Conservation (phyloP, 352 stramenopile genomes). For the Pythium myriotylum region DNA sequence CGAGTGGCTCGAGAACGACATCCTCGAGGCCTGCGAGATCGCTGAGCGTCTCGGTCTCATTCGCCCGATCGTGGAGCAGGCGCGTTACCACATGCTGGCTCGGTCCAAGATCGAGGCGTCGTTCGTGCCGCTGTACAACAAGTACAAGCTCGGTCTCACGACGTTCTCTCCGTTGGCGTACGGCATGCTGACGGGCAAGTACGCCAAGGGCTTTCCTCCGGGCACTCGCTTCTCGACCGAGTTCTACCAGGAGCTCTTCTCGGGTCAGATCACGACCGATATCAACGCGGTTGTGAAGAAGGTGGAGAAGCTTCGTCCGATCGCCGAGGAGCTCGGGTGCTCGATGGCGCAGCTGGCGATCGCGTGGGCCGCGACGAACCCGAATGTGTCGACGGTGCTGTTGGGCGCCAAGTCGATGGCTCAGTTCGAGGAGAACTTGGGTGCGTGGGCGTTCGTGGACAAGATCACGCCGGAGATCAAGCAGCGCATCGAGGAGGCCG, state of each 20-base stretch:
- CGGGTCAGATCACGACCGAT: slow-evolving; percentile 20
- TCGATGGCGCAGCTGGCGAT: slow-evolving; percentile 43
- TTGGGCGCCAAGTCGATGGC: slow-evolving; percentile 41
- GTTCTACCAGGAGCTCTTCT: slow-evolving; percentile 26
- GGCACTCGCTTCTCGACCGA: slow-evolving; percentile 32
- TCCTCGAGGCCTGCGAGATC: slow-evolving; percentile 46
- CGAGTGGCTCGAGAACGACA: slow-evolving; percentile 50
- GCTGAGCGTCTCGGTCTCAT: slow-evolving; percentile 36
- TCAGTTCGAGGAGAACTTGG: slow-evolving; percentile 58
- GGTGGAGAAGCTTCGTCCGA: slow-evolving; percentile 31
- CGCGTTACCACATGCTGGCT: slow-evolving; percentile 58
- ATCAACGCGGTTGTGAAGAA: slow-evolving; percentile 5
- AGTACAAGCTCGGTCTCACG: slow-evolving; percentile 46
- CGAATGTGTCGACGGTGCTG: slow-evolving; percentile 47
- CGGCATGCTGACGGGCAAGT: slow-evolving; percentile 70
- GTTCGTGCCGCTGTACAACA: slow-evolving; percentile 42
- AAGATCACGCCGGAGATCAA: slow-evolving; percentile 54
- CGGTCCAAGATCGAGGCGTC: slow-evolving; percentile 43
- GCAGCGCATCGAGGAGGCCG: slow-evolving; percentile 41
- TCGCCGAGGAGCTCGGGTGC: slow-evolving; percentile 39
- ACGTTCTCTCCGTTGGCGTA: slow-evolving; percentile 47
- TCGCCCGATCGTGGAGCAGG: slow-evolving; percentile 43
- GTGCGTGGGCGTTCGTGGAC: slow-evolving; percentile 37
- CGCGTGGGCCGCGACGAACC: slow-evolving; percentile 46
- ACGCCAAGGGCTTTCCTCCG: slow-evolving; percentile 36